Conservation (phyloP, 139 green algal species). For the Chlorella sp. region DNA sequence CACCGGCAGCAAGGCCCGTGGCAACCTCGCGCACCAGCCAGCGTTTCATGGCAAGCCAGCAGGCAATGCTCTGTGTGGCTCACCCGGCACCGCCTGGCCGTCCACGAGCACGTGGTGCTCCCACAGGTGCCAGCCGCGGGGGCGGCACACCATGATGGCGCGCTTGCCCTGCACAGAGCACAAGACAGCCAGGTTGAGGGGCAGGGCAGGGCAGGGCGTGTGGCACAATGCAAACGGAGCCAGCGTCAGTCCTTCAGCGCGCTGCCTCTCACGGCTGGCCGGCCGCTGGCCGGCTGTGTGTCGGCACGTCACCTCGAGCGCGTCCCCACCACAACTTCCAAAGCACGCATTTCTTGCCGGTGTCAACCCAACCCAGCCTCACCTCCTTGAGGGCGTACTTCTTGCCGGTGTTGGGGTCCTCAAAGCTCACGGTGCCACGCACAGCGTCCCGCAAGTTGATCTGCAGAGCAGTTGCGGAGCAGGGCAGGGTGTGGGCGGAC, state of each 20-base stretch:
- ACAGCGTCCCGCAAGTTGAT: conserved; percentile 42
- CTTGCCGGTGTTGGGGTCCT: conserved; percentile 68
- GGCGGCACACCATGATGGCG: conserved; percentile 40
- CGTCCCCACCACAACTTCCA: no score
- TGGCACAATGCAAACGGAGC: no score
- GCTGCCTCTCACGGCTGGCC: no score
- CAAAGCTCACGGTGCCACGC: conserved; percentile 61
- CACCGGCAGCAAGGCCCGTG: no score
- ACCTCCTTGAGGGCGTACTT: conserved; percentile 56
- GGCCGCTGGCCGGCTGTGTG: no score
- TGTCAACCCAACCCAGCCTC: no score
- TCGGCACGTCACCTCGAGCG: no score
- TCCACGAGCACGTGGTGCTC: conserved; percentile 87
- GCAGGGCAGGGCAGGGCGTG: no score
- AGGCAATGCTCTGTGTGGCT: no score
- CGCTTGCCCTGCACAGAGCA: conserved; percentile 43
- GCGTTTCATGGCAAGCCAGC: background rate
- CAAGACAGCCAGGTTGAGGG: no score
- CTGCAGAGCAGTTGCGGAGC: background rate
- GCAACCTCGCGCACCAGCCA: no score
- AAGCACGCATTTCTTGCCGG: conserved; percentile 66
- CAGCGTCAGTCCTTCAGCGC: no score
- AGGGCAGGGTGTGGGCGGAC: background rate
- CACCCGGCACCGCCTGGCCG: conserved; percentile 57
- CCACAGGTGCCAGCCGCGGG: conserved; percentile 80